A percentile compares a stretch with the other conserved stretches of the same genome.
phyloP scores from a whole-genome alignment of 768 basidiomycete genomes.

The Stropharia rugosoannulata region DNA sequence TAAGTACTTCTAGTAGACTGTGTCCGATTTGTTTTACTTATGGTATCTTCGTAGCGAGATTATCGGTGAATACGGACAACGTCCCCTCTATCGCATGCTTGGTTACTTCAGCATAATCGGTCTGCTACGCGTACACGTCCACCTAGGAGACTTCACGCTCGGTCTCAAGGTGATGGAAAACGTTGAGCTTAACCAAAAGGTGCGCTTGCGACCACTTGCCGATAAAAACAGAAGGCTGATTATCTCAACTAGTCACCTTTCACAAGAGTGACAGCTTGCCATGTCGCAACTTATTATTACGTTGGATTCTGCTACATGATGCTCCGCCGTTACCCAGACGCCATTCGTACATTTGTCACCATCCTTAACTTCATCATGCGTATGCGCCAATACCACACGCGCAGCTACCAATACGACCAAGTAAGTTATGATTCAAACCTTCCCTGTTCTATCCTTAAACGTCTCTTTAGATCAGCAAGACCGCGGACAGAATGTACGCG shows the following conservation, averaged over 20 bases:
- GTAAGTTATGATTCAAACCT: conserved; percentile 33
- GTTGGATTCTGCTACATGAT: conserved; percentile 97
- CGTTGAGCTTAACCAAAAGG: conserved; percentile 91
- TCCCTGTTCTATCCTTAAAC: neutral
- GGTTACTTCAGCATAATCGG: conserved; percentile 98
- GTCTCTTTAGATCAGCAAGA: conserved; percentile 81
- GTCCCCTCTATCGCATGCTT: conserved; percentile 89
- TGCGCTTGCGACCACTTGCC: conserved; percentile 18
- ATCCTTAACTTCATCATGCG: conserved; percentile 95
- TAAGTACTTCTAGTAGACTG: conserved; percentile 36
- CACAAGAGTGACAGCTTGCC: conserved; percentile 94
- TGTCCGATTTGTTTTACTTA: neutral
- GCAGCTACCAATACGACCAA: conserved; percentile 96
- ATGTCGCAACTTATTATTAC: conserved; percentile 93
- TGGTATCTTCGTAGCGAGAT: conserved; percentile 53
- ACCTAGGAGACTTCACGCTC: conserved; percentile 94
- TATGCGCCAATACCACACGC: conserved; percentile 95
- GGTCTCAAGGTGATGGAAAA: conserved; percentile 94
- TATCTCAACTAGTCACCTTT: conserved; percentile 63
- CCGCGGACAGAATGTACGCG: conserved; percentile 97
- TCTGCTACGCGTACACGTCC: conserved; percentile 90
- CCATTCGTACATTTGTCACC: conserved; percentile 89
- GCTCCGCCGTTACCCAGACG: conserved; percentile 92
- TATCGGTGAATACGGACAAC: conserved; percentile 88
- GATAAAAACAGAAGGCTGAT: conserved; percentile 10